phyloP scores from a whole-genome alignment of 805 yeast species.

The Sungouiella blattae region DNA sequence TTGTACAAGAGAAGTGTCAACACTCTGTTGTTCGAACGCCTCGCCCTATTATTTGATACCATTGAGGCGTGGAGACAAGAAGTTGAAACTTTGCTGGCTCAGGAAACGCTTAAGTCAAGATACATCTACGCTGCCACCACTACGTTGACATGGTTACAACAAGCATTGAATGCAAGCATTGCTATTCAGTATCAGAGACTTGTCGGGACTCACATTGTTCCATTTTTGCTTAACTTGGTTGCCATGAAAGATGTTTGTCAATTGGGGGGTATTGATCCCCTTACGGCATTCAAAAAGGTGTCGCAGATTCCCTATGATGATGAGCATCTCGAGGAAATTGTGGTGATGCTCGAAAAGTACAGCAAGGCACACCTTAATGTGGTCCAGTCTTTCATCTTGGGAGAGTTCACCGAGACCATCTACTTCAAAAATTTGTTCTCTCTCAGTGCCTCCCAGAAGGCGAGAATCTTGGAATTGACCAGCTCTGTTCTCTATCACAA shows the following conservation, averaged over 20 bases:
- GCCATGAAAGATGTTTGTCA: conserved; percentile 79
- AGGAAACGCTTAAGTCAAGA: conserved; percentile 53
- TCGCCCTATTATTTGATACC: conserved; percentile 41
- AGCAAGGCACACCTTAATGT: conserved; percentile 26
- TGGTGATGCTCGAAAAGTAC: conserved; percentile 40
- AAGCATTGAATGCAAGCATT: conserved; percentile 50
- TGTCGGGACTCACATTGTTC: conserved; percentile 51
- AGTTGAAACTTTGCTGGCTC: conserved; percentile 41
- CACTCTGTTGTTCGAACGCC: conserved; percentile 23
- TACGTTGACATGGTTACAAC: conserved; percentile 54
- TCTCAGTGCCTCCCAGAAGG: conserved; percentile 46
- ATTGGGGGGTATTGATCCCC: conserved; percentile 57
- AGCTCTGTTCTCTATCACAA: conserved; percentile 53
- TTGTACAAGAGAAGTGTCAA: conserved; percentile 12
- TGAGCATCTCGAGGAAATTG: conserved; percentile 20
- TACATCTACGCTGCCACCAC: conserved; percentile 68
- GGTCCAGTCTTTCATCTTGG: conserved; percentile 57
- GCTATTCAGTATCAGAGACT: conserved; percentile 53
- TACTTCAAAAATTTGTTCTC: conserved; percentile 65
- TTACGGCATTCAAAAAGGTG: conserved; percentile 39
- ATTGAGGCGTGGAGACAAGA: conserved; percentile 43
- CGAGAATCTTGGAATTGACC: conserved; percentile 48
- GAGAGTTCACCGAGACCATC: conserved; percentile 68
- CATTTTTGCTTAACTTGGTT: conserved; percentile 63
- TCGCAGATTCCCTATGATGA: conserved; percentile 38